phyloP scores from a whole-genome alignment of 371 early-diverging fungal genomes.

The Saksenaea oblongispora region DNA sequence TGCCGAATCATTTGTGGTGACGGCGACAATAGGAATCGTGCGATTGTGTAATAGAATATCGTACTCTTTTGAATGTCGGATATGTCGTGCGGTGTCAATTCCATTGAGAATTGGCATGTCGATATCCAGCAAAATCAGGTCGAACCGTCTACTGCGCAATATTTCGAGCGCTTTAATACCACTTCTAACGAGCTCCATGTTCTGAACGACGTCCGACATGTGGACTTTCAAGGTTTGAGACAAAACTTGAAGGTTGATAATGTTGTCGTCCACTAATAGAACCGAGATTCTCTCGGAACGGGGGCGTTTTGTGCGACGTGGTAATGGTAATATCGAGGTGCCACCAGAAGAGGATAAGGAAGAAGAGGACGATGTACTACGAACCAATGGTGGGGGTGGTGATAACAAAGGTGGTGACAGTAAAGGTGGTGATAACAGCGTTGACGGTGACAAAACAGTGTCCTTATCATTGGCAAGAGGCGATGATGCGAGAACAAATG shows the following conservation, averaged over 20 bases:
- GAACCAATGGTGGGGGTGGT: conserved; percentile 5
- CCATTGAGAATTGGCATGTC: conserved; percentile 66
- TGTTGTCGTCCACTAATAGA: conserved; percentile 62
- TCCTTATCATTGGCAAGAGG: neutral
- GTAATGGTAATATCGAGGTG: neutral
- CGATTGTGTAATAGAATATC: conserved; percentile 54
- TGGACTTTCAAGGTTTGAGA: conserved; percentile 51
- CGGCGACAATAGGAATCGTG: conserved; percentile 64
- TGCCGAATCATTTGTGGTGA: conserved; percentile 59
- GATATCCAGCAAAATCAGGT: conserved; percentile 63
- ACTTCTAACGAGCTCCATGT: conserved; percentile 38
- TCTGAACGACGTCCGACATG: conserved; percentile 45
- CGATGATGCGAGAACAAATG: neutral
- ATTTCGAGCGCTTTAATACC: conserved; percentile 47
- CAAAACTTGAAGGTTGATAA: conserved; percentile 58
- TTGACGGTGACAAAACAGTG: neutral
- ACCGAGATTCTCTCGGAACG: conserved; percentile 9
- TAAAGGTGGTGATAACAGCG: conserved; percentile 46
- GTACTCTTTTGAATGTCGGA: conserved; percentile 35
- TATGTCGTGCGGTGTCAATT: conserved; percentile 51
- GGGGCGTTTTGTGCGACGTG: conserved; percentile 8
- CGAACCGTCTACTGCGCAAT: conserved; percentile 41
- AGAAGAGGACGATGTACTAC: conserved; percentile 1
- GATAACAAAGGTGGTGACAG: conserved; percentile 45
- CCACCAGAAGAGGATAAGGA: conserved; percentile 9